A percentile compares a stretch with the other conserved stretches of the same genome.
These are phyloP conservation scores for Paraleonurus japonicus DNA, from an alignment of 257 asterid species.

Conservation along the genomic window DNA sequence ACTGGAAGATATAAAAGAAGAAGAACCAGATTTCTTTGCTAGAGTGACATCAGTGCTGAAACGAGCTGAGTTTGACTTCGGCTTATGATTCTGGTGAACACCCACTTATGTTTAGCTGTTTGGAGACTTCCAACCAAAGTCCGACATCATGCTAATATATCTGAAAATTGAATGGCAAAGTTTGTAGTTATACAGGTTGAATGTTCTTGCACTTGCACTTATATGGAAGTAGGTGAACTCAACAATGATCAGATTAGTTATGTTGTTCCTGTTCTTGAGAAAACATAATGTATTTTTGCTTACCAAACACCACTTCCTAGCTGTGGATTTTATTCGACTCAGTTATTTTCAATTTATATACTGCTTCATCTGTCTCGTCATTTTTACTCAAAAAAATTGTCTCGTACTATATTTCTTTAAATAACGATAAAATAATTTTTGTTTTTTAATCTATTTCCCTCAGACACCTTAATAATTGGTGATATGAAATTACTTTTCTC, in stretches of 20 bases:
- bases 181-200: neutral
- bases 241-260: neutral
- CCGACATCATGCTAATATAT: neutral
- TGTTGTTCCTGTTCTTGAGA: neutral
- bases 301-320: neutral
- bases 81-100: conserved; percentile 34
- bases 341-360: neutral
- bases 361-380: no score
- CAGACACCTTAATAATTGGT: no score
- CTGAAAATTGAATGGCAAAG: neutral
- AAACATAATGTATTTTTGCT: neutral
- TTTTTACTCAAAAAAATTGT: no score
- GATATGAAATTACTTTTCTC: no score
- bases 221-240: neutral
- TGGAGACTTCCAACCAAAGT: neutral
- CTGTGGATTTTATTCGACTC: neutral
- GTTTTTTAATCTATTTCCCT: no score
- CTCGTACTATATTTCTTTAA: no score
- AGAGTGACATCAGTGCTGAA: conserved; percentile 76
- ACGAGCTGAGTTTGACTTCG: conserved; percentile 75
- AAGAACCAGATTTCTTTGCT: conserved; percentile 67
- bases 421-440: no score
- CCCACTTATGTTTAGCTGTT: neutral
- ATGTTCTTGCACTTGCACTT: neutral
- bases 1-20: conserved; percentile 62